Conservation (phyloP, 1,139 yeast species). For the Taphrina deformans region DNA sequence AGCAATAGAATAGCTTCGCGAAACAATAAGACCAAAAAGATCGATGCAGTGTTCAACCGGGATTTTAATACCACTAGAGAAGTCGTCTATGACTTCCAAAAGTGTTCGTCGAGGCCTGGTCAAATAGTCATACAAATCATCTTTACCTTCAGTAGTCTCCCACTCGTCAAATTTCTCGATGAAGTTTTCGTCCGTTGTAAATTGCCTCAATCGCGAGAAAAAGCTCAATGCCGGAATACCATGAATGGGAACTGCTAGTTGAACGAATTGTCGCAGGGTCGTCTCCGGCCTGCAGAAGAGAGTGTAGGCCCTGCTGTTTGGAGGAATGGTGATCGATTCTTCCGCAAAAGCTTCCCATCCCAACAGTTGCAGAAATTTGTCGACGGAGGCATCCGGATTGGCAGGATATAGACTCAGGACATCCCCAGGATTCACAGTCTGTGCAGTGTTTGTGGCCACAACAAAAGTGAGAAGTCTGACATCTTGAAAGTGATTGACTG, state of each 20-base stretch:
- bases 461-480: slow-evolving; percentile 53
- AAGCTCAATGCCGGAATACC: slow-evolving; percentile 84
- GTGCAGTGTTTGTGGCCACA: background rate
- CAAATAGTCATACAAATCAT: slow-evolving; percentile 81
- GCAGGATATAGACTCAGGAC: slow-evolving; percentile 52
- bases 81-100: slow-evolving; percentile 78
- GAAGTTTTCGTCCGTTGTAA: slow-evolving; percentile 66
- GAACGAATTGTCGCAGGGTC: slow-evolving; percentile 71
- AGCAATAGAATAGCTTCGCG: slow-evolving; percentile 81
- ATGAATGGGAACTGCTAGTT: slow-evolving; percentile 76
- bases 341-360: slow-evolving; percentile 75
- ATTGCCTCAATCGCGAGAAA: slow-evolving; percentile 63
- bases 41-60: slow-evolving; percentile 77
- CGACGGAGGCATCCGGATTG: slow-evolving; percentile 66
- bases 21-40: slow-evolving; percentile 72
- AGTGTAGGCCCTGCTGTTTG: slow-evolving; percentile 19
- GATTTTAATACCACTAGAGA: slow-evolving; percentile 60
- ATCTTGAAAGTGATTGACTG: slow-evolving; percentile 80
- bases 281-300: slow-evolving; percentile 51
- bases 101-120: slow-evolving; percentile 87
- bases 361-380: slow-evolving; percentile 65
- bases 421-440: slow-evolving; percentile 1
- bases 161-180: slow-evolving; percentile 74
- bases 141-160: slow-evolving; percentile 61
- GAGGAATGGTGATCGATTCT: slow-evolving; percentile 42